Evolutionary conservation across 129 eudicot genomes (phyloP), one percentile per base, ranked within the genome.

Genomic region (Helianthus tuberosus): DNA sequence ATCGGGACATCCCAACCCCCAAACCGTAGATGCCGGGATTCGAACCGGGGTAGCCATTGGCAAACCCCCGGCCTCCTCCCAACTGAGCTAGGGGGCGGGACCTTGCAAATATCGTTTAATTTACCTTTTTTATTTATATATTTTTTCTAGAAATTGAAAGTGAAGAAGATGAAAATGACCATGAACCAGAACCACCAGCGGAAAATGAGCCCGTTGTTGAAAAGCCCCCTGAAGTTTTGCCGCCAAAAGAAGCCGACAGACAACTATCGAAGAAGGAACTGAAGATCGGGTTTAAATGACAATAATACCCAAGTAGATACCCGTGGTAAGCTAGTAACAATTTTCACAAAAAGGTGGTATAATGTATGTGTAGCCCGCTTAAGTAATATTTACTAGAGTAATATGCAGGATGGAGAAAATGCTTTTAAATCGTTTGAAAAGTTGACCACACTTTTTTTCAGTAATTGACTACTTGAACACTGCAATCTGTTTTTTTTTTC

Each of bases 221-320:
- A 75, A 85, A 85, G 75, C 88, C 82, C 54, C 86, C 6, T 89
- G n/a, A n/a, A n/a, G n/a, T n/a, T n/a, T n/a, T n/a, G n/a, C n/a
- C n/a, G n/a, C n/a, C n/a, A n/a, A n/a, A 93, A 75, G 98, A 93
- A 63, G 66, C 90, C 6, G 98, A 93, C 74, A 93, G 89, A 64
- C 98, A 93, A 77, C 96, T 93, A 32, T 89, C 98, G 10, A 93
- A 93, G 90, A 93, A 93, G 66, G 98, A 93, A 79, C 63, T 86
- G 64, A 89, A 81, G 91, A 80, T 80, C 89, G 59, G 96, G 98
- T 63, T 71, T 68, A 47, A 68, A 75, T 64, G 80, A 84, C 64
- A 50, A 71, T 76, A 78, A 64, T 71, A 72, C 16, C 67, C 80
- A 87, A 80, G 89, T 85, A 66, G 80, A 77, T 32, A 66, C 85